Percentiles rank a stretch among this genome's conserved stretches.
Conservation (phyloP, 1,284 basidiomycete species). For the Trametes sp. region DNA sequence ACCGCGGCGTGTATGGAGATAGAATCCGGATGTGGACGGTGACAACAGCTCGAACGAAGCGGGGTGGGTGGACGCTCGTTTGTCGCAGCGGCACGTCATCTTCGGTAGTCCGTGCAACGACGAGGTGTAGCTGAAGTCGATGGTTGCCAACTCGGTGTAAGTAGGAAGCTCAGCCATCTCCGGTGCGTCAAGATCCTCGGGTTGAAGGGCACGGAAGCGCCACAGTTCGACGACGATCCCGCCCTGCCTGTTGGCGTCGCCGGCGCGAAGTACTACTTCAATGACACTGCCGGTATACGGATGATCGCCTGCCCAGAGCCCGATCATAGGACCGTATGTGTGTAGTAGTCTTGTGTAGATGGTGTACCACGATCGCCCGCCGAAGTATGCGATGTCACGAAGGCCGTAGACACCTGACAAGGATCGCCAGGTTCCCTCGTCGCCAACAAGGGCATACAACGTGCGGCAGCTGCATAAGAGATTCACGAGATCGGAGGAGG, state of each 20-base stretch:
- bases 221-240: slow-evolving; percentile 35
- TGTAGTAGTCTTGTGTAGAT: slow-evolving; percentile 33
- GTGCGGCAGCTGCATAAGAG: slow-evolving; percentile 35
- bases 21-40: slow-evolving; percentile 22
- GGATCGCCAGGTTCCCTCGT: slow-evolving; percentile 37
- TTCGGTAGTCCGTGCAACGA: slow-evolving; percentile 8
- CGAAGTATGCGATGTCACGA: slow-evolving; percentile 23
- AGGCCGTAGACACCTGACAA: slow-evolving; percentile 27
- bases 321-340: slow-evolving; percentile 34
- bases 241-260: slow-evolving; percentile 8
- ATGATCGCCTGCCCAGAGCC: slow-evolving; percentile 37
- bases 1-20: slow-evolving; percentile 30
- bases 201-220: slow-evolving; percentile 31
- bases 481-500: slow-evolving; percentile 31
- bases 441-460: slow-evolving; percentile 22
- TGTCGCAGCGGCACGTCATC: slow-evolving; percentile 18
- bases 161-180: slow-evolving; percentile 28
- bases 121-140: slow-evolving; percentile 21
- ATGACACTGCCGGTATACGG: slow-evolving; percentile 35
- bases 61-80: slow-evolving; percentile 6
- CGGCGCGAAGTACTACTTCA: slow-evolving; percentile 25
- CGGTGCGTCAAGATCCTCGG: slow-evolving; percentile 25
- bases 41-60: slow-evolving; percentile 21
- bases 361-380: slow-evolving; percentile 31
- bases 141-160: slow-evolving; percentile 18